These are phyloP conservation scores for Malassezia obtusa DNA, from an alignment of 1,284 basidiomycete genomes.

Conservation along the genomic window DNA sequence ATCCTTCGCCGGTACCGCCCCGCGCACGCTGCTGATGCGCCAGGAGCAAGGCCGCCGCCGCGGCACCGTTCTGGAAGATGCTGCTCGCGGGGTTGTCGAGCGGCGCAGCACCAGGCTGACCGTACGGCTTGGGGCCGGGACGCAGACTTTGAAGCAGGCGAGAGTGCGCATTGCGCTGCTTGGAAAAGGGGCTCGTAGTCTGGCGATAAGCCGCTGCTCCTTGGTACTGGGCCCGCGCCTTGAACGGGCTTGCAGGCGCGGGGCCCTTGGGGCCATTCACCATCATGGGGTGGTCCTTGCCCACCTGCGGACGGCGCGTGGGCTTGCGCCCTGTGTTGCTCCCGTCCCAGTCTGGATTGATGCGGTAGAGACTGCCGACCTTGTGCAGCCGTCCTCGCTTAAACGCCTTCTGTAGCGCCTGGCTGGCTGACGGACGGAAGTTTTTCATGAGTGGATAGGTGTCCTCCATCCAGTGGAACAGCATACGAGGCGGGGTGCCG, in stretches of 20 bases:
- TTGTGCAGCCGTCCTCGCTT: slow-evolving; percentile 43
- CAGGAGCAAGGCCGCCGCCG: slow-evolving; percentile 27
- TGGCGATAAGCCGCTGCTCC: slow-evolving; percentile 31
- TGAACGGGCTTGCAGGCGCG: slow-evolving; percentile 30
- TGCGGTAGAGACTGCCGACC: slow-evolving; percentile 35
- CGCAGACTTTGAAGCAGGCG: slow-evolving; percentile 17
- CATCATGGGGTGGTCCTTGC: slow-evolving; percentile 36
- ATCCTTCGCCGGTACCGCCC: slow-evolving; percentile 18
- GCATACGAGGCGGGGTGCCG: slow-evolving; percentile 30
- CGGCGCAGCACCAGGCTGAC: slow-evolving; percentile 34
- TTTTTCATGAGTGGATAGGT: slow-evolving; percentile 42
- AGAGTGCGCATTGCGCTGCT: slow-evolving; percentile 12
- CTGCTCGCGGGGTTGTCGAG: slow-evolving; percentile 36
- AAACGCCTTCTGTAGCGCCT: slow-evolving; percentile 42
- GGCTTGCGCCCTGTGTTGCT: slow-evolving; percentile 31
- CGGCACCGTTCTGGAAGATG: slow-evolving; percentile 35
- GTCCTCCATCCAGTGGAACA: slow-evolving; percentile 40
- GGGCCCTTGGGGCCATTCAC: slow-evolving; percentile 33
- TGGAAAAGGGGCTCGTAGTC: slow-evolving; percentile 14
- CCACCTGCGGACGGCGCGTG: slow-evolving; percentile 30
- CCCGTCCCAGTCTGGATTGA: slow-evolving; percentile 39
- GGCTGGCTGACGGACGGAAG: slow-evolving; percentile 43
- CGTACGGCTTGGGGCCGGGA: slow-evolving; percentile 29
- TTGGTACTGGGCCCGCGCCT: slow-evolving; percentile 19
- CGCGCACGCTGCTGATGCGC: slow-evolving; percentile 31